Evolutionary conservation across 495 filamentous ascomycete genomes (phyloP), one percentile per base, ranked within the genome.

Genomic region (Penicillium waksmanii): DNA sequence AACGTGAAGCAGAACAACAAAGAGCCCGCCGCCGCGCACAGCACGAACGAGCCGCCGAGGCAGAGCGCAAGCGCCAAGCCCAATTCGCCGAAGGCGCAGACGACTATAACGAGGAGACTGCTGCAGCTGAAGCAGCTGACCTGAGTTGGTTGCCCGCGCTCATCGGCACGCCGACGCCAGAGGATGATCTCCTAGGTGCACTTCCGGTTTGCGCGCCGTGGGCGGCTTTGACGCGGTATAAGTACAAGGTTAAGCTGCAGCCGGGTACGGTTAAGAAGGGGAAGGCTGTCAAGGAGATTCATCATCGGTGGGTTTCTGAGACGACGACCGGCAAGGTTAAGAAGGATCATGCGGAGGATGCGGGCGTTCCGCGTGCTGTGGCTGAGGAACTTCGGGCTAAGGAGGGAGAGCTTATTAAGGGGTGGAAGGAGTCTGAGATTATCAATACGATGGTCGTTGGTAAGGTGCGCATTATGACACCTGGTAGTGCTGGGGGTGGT

Each of bases 151-250:
- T 98, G 5, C 92, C 95, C 53, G 74, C 84, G 0, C 82, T 97
- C 12, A 82, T 96, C 6, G 92, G 91, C 15, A 87, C 80, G 5
- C 91, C 93, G 1, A 76, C 91, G 15, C 82, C 86, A 0, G 91
- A 91, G 15, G 94, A 98, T 64, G 89, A 94, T 73, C 87, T 97
- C n/a, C 76, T 97, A 2, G 91, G 91, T 42, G 91, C 87, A 5
- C 83, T 97, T n/a, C 89, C 92, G 0, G 80, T 98, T 5, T 97
- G 94, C 71, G 95, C 91, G 17, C 95, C 95, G 4, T 97, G 93
- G 89, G 80, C 81, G 17, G 90, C 95, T 1, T 79, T 98, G 60
- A 73, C 74, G 10, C 84, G 81, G 50, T 89, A 88, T 65, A 96
- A 96, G 75, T 97, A 96, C 77, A 90, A 92, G 68, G 89, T 84